Evolutionary conservation across 257 asterid species (phyloP), one percentile per base, ranked within the genome.

Genomic region (Primulina tabacum): DNA sequence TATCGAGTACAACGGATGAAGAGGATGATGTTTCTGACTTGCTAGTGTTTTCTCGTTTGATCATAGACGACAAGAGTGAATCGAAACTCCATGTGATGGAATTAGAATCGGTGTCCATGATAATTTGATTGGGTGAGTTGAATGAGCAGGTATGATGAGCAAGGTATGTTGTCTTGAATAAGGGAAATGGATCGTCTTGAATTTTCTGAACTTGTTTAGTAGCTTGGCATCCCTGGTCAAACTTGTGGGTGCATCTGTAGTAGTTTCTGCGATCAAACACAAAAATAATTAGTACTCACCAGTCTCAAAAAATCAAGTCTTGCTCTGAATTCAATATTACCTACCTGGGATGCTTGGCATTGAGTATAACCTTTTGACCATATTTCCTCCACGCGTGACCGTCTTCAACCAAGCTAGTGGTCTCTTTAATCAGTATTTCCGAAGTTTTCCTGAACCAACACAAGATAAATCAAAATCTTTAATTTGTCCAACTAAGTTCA

Each of bases 301-400:
- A 32, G 35, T 32, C 37, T 33, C 37, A 33, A 4, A 33, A 28
- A 28, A 28, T 28, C 0, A 28, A 28, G 30, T 28, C 30, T 28
- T 2, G 30, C 30, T 28, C 30, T 28, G 30, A 33, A 33, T 33
- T 33, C 2, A 20, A 7, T 40, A 7, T 3, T n/a, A 17, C n/a
- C 16, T 75, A 85, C 96, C 96, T 88, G 2, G 95, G 95, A 71
- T 84, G 71, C 28, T 68, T 60, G 73, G 88, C 60, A 14, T 79
- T 6, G 60, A 80, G 88, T 80, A 90, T 88, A 6, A 7, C 47
- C 62, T 90, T 90, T 69, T 90, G 95, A 33, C 96, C 96, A 65
- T 90, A 90, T 72, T 90, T 90, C 75, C 96, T 88, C 96, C 96
- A 90, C 26, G 85, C 91, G 74, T 84, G 78, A 0, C 92, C 88